Conservation (phyloP, 2,329 filamentous ascomycete species). For the Didymella sp. region DNA sequence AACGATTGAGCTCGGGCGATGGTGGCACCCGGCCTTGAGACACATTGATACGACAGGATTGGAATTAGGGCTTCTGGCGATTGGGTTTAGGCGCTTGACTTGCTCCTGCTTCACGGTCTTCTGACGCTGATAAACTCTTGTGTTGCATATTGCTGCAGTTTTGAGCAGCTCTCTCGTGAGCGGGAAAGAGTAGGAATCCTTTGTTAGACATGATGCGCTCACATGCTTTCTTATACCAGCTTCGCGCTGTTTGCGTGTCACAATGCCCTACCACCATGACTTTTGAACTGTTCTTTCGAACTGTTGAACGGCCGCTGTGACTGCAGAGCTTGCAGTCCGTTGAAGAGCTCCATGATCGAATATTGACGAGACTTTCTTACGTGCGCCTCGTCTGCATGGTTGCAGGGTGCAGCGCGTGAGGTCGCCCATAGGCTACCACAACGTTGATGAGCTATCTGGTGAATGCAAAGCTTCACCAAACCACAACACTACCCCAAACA, state of each 20-base stretch:
- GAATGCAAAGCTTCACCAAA: slow-evolving; percentile 2
- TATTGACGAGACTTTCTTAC: no score
- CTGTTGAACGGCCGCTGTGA: neutral
- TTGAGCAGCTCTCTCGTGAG: neutral
- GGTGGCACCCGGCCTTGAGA: slow-evolving; percentile 2
- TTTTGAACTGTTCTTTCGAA: no score
- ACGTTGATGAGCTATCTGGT: neutral
- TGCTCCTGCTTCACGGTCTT: neutral
- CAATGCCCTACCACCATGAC: neutral
- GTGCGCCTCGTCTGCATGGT: no score
- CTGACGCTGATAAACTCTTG: neutral
- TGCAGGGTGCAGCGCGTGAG: no score
- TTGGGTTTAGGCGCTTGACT: neutral
- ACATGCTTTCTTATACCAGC: neutral
- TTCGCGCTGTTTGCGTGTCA: neutral
- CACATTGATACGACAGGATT: neutral
- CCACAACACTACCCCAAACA: neutral
- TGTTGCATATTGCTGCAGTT: neutral
- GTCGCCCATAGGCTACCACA: neutral
- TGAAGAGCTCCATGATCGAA: no score
- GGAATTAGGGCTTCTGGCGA: neutral
- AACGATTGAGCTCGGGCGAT: slow-evolving; percentile 1
- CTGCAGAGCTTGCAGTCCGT: no score
- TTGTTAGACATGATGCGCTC: neutral
- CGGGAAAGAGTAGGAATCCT: no score